phyloP scores from a whole-genome alignment of 2,329 filamentous ascomycete species.

The Stachybotrys elegans region DNA sequence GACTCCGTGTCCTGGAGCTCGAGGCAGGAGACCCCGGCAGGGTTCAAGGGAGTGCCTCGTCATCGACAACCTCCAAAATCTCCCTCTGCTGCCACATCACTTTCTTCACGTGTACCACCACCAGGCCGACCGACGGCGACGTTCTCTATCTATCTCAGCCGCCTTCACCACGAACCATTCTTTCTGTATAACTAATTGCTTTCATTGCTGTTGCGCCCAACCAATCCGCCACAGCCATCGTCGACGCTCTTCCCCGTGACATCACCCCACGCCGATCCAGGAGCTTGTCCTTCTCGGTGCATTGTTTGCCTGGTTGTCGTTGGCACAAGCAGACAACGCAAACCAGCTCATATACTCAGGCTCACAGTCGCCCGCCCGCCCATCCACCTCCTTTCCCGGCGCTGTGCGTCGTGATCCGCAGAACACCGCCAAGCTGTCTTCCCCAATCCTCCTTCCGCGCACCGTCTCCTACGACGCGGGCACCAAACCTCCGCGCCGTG shows the following conservation, averaged over 20 bases:
- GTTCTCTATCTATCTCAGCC: neutral
- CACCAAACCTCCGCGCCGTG: slow-evolving; percentile 62
- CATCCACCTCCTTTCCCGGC: slow-evolving; percentile 5
- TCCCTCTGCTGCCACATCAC: neutral
- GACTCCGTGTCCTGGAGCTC: no score
- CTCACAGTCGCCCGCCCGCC: neutral
- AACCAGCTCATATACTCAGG: no score
- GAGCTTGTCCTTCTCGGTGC: no score
- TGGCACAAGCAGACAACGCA: slow-evolving; percentile 7
- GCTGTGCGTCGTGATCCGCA: slow-evolving; percentile 17
- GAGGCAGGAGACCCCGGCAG: no score
- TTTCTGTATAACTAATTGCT: slow-evolving; percentile 1
- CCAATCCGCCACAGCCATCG: no score
- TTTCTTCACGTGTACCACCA: slow-evolving; percentile 2
- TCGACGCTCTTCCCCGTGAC: neutral
- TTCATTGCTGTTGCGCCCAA: neutral
- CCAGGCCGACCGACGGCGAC: neutral
- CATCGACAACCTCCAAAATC: slow-evolving; percentile 3
- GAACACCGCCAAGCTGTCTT: slow-evolving; percentile 95
- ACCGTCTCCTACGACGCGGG: slow-evolving; percentile 89
- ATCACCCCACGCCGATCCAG: neutral
- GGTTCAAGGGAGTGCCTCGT: neutral
- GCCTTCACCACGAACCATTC: neutral
- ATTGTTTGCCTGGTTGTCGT: no score
- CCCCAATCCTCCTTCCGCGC: slow-evolving; percentile 78